Percentiles rank a stretch among this genome's conserved stretches.
phyloP scores from a whole-genome alignment of 805 yeast genomes.

The Monosporozyma solicola region DNA sequence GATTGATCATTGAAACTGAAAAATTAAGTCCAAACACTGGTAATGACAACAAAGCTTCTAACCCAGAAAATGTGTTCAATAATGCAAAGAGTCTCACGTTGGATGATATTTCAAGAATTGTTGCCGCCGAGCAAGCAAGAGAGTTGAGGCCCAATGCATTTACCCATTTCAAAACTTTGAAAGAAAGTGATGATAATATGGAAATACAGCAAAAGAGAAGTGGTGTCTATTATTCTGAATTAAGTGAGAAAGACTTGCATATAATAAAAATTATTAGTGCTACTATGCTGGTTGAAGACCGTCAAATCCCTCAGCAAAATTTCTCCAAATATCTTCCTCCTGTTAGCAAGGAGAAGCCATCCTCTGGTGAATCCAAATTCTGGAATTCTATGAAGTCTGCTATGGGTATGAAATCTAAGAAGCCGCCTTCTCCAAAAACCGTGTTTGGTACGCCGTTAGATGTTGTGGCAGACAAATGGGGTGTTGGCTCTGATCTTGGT shows the following conservation, averaged over 20 bases:
- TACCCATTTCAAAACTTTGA: conserved; percentile 54
- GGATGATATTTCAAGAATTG: conserved; percentile 95
- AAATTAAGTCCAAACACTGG: conserved; percentile 13
- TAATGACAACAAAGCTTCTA: conserved; percentile 30
- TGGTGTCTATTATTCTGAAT: conserved; percentile 53
- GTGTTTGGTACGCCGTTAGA: conserved; percentile 79
- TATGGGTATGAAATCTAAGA: conserved; percentile 23
- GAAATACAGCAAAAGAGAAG: conserved; percentile 15
- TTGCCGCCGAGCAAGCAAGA: conserved; percentile 93
- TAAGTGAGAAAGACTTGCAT: conserved; percentile 34
- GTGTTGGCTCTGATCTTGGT: conserved; percentile 77
- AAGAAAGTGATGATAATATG: conserved; percentile 23
- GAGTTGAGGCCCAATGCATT: conserved; percentile 90
- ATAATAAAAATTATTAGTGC: conserved; percentile 48
- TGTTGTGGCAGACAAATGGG: conserved; percentile 55
- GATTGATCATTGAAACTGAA: conserved; percentile 26
- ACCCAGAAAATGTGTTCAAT: conserved; percentile 40
- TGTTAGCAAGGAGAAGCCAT: background rate
- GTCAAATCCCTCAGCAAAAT: conserved; percentile 10
- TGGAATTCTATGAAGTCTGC: conserved; percentile 26
- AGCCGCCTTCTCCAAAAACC: conserved; percentile 19
- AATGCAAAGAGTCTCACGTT: conserved; percentile 80
- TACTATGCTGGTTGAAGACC: conserved; percentile 26
- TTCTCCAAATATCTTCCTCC: conserved; percentile 2
- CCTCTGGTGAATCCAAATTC: conserved; percentile 8